Base-by-base conservation (phyloP, 2,329 filamentous ascomycete species). In the Curvularia sp. region DNA sequence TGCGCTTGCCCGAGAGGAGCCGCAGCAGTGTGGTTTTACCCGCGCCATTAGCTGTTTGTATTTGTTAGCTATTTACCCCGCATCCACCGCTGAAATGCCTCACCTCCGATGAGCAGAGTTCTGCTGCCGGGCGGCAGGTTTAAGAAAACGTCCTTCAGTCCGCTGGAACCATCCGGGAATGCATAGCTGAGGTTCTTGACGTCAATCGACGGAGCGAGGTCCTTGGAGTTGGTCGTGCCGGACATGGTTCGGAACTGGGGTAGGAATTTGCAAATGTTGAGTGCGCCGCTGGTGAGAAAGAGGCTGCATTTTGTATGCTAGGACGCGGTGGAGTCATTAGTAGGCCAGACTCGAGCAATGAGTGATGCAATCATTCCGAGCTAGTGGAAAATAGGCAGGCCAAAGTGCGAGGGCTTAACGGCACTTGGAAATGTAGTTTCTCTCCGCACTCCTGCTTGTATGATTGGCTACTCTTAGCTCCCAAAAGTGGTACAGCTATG, bases 11-110 rank as follows among this genome's bases (percentile, higher is more conserved):
- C 18, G 93, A 92, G 60, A 99, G 88, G 44, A 99, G 90, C 60
- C 93, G 93, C 47, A 99, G 89, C 57, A 99, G 88, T 0, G 95
- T 99, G 8, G 95, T 98, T 81, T 99, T 99, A 66, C 95, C 95
- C 20, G 95, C 94, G 63, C 95, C 95, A 78, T 99, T 99, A 76
- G 95, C 86, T 88, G 66, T 65, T 30, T 8, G 22, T 28, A 7
- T 26, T 18, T 28, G 59, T 67, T 66, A 74, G 71, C 33, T 38
- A 31, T 31, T 31, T 10, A 38, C 67, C 7, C n/a, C 5, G 28
- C 3, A 1, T 1, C 22, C 10, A 13, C 3, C 15, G 35, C 9
- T 20, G 18, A 28, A 6, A 50, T n/a, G 9, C 13, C 70, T 74
- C 81, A 87, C 86, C 94, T 70, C 95, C 95, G 73, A 98, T 96